Conservation (phyloP, 2,329 filamentous ascomycete genomes). For the Microcyclospora tardicrescens region DNA sequence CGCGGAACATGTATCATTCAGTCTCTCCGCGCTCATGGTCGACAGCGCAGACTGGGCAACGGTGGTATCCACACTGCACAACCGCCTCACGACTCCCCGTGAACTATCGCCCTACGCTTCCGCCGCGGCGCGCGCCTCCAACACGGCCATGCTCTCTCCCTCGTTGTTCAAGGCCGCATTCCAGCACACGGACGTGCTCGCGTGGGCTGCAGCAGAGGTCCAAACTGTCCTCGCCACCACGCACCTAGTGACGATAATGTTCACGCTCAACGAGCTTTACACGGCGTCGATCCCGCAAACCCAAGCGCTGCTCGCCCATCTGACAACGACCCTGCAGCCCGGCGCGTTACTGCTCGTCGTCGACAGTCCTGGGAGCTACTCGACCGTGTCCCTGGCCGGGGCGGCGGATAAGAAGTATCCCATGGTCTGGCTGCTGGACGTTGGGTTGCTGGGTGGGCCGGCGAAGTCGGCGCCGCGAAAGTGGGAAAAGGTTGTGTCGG, state of each 20-base stretch:
- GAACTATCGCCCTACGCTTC: constrained; percentile 36
- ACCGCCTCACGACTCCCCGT: constrained; percentile 40
- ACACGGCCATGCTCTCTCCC: constrained; percentile 23
- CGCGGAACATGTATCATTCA: constrained; percentile 11
- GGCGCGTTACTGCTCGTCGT: constrained; percentile 69
- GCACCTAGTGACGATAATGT: constrained; percentile 65
- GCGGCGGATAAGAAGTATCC: constrained; percentile 57
- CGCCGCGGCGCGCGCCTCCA: constrained; percentile 29
- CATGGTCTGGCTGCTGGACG: constrained; percentile 86
- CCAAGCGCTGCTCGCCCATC: constrained; percentile 57
- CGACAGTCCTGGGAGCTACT: constrained; percentile 89
- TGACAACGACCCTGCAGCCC: constrained; percentile 46
- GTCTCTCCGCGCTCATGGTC: constrained; percentile 46
- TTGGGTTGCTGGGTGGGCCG: constrained; percentile 47
- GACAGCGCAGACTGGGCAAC: constrained; percentile 69
- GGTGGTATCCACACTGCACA: constrained; percentile 47
- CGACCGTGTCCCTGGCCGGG: constrained; percentile 54
- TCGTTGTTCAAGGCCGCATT: constrained; percentile 29
- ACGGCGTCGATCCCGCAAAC: constrained; percentile 60
- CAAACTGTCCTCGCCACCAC: constrained; percentile 17
- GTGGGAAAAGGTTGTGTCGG: constrained; percentile 64
- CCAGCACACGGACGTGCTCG: constrained; percentile 39
- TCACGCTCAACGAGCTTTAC: constrained; percentile 94
- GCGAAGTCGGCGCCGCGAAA: constrained; percentile 10
- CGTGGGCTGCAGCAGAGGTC: constrained; percentile 26